Evolutionary conservation across 2,329 filamentous ascomycete species (phyloP).

Genomic region (Ophiostoma triangulosporum): DNA sequence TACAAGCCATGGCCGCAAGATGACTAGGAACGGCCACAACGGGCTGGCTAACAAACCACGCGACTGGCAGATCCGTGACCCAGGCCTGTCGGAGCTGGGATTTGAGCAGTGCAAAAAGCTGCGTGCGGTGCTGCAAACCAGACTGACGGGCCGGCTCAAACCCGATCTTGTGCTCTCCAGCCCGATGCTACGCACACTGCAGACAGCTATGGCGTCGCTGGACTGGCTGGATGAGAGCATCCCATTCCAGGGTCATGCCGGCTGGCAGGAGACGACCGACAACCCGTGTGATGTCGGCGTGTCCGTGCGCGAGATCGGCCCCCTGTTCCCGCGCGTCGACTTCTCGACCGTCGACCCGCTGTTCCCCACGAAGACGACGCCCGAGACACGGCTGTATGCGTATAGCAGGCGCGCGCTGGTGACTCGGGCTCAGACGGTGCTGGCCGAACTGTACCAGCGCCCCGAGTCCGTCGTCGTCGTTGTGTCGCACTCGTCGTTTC

Average conservation of each 20-base stretch:
- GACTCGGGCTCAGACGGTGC: constrained; percentile 36
- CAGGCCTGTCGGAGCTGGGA: constrained; percentile 35
- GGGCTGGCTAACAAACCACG: constrained; percentile 23
- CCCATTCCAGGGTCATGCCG: constrained; percentile 41
- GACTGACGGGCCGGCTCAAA: constrained; percentile 28
- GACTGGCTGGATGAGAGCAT: constrained; percentile 44
- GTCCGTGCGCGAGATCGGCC: constrained; percentile 26
- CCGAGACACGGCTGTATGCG: constrained; percentile 32
- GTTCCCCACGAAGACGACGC: constrained; percentile 48
- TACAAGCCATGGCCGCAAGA: constrained; percentile 11
- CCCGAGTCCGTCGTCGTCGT: constrained; percentile 50
- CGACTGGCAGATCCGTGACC: constrained; percentile 36
- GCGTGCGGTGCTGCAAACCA: constrained; percentile 27
- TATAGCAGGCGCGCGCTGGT: constrained; percentile 40
- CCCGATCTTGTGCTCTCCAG: constrained; percentile 46
- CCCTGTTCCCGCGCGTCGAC: constrained; percentile 42
- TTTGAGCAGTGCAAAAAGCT: constrained; percentile 33
- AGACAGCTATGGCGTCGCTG: constrained; percentile 46
- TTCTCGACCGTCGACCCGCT: constrained; percentile 42
- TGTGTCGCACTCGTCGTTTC: constrained; percentile 51
- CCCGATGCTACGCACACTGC: constrained; percentile 51
- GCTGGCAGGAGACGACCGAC: constrained; percentile 45
- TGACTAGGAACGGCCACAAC: neutral
- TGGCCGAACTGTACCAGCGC: constrained; percentile 36
- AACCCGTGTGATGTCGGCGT: constrained; percentile 50